Evolutionary conservation across 805 yeast genomes (phyloP), one percentile per base, ranked within the genome.

Genomic region (Ogataea parapolymorpha): DNA sequence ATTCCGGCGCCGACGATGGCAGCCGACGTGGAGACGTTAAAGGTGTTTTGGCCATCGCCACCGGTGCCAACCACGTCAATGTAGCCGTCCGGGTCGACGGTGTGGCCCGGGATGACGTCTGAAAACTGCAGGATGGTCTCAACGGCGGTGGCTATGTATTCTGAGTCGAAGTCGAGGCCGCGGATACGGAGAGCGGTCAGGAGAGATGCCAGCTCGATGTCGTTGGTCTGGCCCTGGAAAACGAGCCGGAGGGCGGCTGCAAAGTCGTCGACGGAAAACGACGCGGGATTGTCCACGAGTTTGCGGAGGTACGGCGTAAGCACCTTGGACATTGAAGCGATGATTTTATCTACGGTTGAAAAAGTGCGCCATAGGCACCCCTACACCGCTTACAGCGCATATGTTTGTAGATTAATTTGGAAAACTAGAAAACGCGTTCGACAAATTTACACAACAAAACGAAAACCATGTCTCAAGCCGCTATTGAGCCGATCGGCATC

Each of bases 61-160:
- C 99, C 99, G 0, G 99, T 93, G 2, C 99, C 99, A 5, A 93
- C 99, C 23, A 93, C 86, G 61, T 93, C 99, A 5, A 83, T 71
- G 51, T 75, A 83, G 0, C 84, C 84, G 1, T 61, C 63, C 1
- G 65, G 53, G 28, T 74, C 75, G 11, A 76, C 74, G 1, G 56
- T 51, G 6, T 63, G 54, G 2, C 71, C 59, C 8, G 72, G 66
- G n/a, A 87, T 75, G 9, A 68, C 51, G 35, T 73, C 74, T 6
- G 93, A 80, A 51, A 74, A 82, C 52, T 78, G 77, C 45, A 85
- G 66, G 18, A 91, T 76, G 2, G 93, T 80, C 15, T 69, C 67
- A 0, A 88, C 96, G 0, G 97, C 96, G 7, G 86, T 82, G 4
- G 96, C 90, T 29, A 93, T 85, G 59, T 68, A 86, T 26, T 77